phyloP scores from a whole-genome alignment of 371 early-diverging fungal genomes.

The Syncephalastrum sp. region DNA sequence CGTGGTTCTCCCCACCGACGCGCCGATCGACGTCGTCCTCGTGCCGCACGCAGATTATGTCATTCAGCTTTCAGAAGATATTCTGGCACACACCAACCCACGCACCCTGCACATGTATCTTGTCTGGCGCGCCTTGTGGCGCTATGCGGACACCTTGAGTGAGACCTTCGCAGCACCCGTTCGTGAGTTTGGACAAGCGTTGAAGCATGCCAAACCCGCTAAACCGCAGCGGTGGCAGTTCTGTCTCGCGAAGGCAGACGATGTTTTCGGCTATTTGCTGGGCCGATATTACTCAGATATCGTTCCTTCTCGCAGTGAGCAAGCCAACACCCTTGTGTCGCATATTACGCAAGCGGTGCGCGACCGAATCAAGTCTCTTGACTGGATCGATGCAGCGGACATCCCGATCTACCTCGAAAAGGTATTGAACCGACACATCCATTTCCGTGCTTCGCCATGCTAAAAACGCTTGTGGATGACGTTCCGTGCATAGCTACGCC shows the following conservation, averaged over 20 bases:
- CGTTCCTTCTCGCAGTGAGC: too few relatives aligned
- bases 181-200: slow-evolving; percentile 13
- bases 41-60: slow-evolving; percentile 39
- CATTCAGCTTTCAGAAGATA: slow-evolving; percentile 21
- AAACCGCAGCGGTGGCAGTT: slow-evolving; percentile 52
- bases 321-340: too few relatives aligned
- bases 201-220: slow-evolving; percentile 20
- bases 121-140: slow-evolving; percentile 40
- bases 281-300: slow-evolving; percentile 51
- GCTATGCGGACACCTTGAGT: slow-evolving; percentile 29
- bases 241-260: slow-evolving; percentile 48
- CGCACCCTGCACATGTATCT: slow-evolving; percentile 41
- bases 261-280: slow-evolving; percentile 46
- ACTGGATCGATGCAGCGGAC: too few relatives aligned
- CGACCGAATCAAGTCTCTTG: too few relatives aligned
- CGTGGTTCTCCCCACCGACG: slow-evolving; percentile 18
- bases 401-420: too few relatives aligned
- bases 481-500: too few relatives aligned
- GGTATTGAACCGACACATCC: too few relatives aligned
- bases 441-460: too few relatives aligned
- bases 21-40: slow-evolving; percentile 26
- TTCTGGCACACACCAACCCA: slow-evolving; percentile 14
- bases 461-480: too few relatives aligned
- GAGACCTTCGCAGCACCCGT: slow-evolving; percentile 25
- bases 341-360: too few relatives aligned